These are phyloP conservation scores for Leishmania martiniquensis DNA, from an alignment of 208 protist species.

Conservation along the genomic window DNA sequence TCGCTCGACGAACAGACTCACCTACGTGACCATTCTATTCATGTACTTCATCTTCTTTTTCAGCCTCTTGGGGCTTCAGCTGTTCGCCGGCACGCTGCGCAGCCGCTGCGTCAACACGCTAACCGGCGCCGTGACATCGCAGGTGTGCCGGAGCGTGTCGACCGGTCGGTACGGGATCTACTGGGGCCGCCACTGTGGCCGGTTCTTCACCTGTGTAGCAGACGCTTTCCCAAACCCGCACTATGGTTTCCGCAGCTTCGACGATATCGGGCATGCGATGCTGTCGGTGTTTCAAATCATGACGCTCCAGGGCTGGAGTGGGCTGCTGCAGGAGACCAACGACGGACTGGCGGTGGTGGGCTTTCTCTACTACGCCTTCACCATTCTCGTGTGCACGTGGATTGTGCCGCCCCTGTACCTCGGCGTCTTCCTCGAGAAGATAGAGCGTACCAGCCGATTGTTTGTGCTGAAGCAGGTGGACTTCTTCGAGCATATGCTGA, in stretches of 20 bases:
- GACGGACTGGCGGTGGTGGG: constrained; percentile 62
- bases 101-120: constrained; percentile 78
- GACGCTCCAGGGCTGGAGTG: constrained; percentile 92
- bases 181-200: constrained; percentile 68
- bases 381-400: constrained; percentile 85
- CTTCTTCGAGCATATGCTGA: constrained; percentile 78
- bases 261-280: constrained; percentile 89
- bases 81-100: constrained; percentile 82
- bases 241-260: constrained; percentile 89
- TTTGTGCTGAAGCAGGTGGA: constrained; percentile 83
- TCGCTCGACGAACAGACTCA: constrained; percentile 73
- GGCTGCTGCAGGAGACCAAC: constrained; percentile 82
- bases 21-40: constrained; percentile 73
- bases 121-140: constrained; percentile 48
- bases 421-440: constrained; percentile 91
- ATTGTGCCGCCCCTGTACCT: constrained; percentile 90
- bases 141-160: constrained; percentile 63
- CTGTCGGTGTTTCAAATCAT: constrained; percentile 89
- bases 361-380: constrained; percentile 87
- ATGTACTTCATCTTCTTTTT: constrained; percentile 92
- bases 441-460: constrained; percentile 75
- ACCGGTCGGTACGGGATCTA: constrained; percentile 74
- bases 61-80: constrained; percentile 81
- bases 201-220: constrained; percentile 52
- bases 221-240: constrained; percentile 78